A percentile compares a stretch with the other conserved stretches of the same genome.
These are phyloP conservation scores for Pythium guiyangense DNA, from an alignment of 352 stramenopile genomes.

Conservation along the genomic window DNA sequence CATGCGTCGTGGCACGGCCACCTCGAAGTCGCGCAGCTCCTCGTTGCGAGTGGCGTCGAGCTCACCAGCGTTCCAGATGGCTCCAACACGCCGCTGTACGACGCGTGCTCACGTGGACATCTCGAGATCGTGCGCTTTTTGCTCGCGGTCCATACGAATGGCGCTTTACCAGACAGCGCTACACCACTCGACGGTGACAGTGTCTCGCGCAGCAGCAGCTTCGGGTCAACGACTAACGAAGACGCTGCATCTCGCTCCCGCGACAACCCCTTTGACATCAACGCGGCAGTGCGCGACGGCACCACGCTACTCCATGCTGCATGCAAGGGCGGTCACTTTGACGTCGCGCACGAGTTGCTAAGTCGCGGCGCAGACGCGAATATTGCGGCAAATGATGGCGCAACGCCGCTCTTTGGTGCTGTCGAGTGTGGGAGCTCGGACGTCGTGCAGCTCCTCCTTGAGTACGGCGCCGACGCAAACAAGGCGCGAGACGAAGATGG, in stretches of 20 bases:
- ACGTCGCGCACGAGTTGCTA: too few relatives aligned
- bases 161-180: not conserved
- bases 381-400: not conserved
- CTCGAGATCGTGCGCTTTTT: too few relatives aligned
- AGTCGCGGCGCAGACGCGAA: not conserved
- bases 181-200: too few relatives aligned
- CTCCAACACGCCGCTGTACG: not conserved
- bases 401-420: not conserved
- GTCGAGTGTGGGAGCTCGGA: not conserved
- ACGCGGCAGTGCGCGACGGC: not conserved
- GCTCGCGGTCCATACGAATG: too few relatives aligned
- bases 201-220: too few relatives aligned
- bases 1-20: too few relatives aligned
- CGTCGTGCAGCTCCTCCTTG: not conserved
- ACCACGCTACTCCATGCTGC: too few relatives aligned
- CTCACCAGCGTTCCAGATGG: not conserved
- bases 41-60: not conserved
- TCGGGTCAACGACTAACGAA: too few relatives aligned
- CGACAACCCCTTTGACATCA: too few relatives aligned
- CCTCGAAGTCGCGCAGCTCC: not conserved
- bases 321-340: too few relatives aligned
- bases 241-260: too few relatives aligned
- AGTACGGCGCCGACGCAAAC: not conserved
- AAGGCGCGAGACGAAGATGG: too few relatives aligned
- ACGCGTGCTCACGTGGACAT: not conserved